These are phyloP conservation scores for slime mould (Dictyostelium discoideum) DNA, from an alignment of 78 protist genomes.

Conservation along the genomic window DNA sequence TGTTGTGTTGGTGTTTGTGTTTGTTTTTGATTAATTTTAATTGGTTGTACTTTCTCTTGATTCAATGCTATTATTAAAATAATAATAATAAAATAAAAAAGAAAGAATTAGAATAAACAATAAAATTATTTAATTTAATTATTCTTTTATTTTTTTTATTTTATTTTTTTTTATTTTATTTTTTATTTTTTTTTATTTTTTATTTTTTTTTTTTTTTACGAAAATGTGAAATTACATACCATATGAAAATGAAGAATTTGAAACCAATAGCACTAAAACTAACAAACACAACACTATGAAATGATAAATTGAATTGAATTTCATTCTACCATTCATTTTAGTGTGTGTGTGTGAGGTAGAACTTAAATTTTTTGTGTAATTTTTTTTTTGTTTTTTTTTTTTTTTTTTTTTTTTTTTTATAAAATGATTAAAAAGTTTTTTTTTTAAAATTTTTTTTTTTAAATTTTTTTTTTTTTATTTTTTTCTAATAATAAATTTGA, in stretches of 20 bases:
- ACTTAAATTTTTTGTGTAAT: background rate
- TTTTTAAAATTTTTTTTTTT: background rate
- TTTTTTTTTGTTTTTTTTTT: background rate
- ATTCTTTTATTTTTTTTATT: background rate
- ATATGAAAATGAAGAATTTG: background rate
- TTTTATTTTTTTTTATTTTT: background rate
- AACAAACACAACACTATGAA: background rate
- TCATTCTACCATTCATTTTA: background rate
- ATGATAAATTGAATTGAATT: background rate
- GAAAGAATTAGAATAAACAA: background rate
- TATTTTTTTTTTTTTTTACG: background rate
- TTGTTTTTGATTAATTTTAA: background rate
- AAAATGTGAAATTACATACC: background rate
- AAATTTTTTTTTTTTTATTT: background rate
- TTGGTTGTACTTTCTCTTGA: background rate
- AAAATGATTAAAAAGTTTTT: background rate
- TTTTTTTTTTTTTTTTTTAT: background rate
- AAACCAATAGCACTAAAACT: background rate
- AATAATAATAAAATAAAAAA: no score
- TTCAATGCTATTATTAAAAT: background rate
- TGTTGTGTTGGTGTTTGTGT: background rate
- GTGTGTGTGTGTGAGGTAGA: background rate
- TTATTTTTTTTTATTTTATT: background rate
- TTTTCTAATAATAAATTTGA: background rate
- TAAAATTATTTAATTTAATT: background rate